Evolutionary conservation across 2,329 filamentous ascomycete species (phyloP).

Genomic region (Neofusicoccum cordaticola): DNA sequence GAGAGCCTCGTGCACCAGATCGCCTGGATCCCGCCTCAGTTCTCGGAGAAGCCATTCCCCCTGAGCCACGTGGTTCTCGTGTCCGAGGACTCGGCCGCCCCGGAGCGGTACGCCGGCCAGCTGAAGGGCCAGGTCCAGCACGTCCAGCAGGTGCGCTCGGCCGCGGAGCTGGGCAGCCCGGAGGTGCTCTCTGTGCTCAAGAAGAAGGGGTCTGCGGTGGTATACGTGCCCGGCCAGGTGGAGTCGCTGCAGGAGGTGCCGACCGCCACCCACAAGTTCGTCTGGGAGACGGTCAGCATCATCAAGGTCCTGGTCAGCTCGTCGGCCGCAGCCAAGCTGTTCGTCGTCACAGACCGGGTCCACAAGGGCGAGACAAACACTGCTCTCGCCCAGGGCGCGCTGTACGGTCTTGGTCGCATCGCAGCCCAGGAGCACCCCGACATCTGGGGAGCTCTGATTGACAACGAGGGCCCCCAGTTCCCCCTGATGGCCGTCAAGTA

Average conservation of each 20-base stretch:
- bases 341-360: constrained; percentile 30
- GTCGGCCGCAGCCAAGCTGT: constrained; percentile 24
- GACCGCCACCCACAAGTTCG: constrained; percentile 21
- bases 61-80: constrained; percentile 28
- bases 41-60: constrained; percentile 30
- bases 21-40: constrained; percentile 37
- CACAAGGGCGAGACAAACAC: constrained; percentile 27
- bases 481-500: constrained; percentile 39
- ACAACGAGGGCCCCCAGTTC: constrained; percentile 32
- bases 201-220: constrained; percentile 18
- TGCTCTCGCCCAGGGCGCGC: constrained; percentile 34
- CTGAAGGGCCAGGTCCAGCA: constrained; percentile 19
- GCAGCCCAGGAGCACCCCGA: constrained; percentile 40
- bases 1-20: constrained; percentile 38
- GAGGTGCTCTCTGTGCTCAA: constrained; percentile 11
- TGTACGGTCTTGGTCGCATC: constrained; percentile 39
- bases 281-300: constrained; percentile 24
- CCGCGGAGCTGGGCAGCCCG: not conserved
- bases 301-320: constrained; percentile 21
- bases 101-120: constrained; percentile 22
- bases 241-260: constrained; percentile 16
- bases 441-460: constrained; percentile 39
- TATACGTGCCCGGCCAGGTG: constrained; percentile 22
- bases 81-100: constrained; percentile 22
- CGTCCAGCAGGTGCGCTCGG: not conserved